Base-by-base conservation (phyloP, 2,329 filamentous ascomycete genomes). In the Lizonia empirigonia region DNA sequence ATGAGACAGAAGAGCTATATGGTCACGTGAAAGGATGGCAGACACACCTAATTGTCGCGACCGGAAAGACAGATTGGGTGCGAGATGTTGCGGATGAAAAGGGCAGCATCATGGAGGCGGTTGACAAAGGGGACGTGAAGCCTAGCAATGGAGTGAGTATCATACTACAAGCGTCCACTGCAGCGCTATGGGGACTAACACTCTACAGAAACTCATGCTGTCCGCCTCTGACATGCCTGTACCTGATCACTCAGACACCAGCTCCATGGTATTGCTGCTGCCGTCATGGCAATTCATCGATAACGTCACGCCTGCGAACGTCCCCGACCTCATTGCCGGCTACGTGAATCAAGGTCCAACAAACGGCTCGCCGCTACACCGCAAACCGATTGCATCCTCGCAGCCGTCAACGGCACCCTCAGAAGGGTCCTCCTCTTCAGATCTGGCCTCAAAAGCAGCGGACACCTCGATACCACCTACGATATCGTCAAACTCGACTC, bases 31-130 rank as follows among this genome's bases (percentile, higher is more conserved):
- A 91, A 67, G 90, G 86, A 27, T 97, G 91, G 89, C 87, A 85
- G 66, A 94, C 91, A 16, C 94, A 99, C 75, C 71, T 96, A 55
- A 78, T 99, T 24, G 91, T 97, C 13, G 94, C 91, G 19, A 99
- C 94, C n/a, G 90, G 91, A 55, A 96, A 97, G 82, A 83, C 87
- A 20, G 94, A 99, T 75, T 99, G 94, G 94, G 88, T 93, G 68
- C 78, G 90, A 53, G 88, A 96, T 76, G 90, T 96, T 4, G 66
- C 69, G 49, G 89, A 97, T 68, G 94, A 97, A 78, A 87, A 89
- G 61, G 82, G 79, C 37, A 82, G 78, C 50, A 73, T 84, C 44
- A 83, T 84, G 80, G 76, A 80, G 67, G 78, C 78, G 1, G 74
- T 80, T 10, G 76, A 75, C 53, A 76, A 76, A 60, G 77, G 77